Base-by-base conservation (phyloP, 352 stramenopile species). In the Phytophthora nicotianae region DNA sequence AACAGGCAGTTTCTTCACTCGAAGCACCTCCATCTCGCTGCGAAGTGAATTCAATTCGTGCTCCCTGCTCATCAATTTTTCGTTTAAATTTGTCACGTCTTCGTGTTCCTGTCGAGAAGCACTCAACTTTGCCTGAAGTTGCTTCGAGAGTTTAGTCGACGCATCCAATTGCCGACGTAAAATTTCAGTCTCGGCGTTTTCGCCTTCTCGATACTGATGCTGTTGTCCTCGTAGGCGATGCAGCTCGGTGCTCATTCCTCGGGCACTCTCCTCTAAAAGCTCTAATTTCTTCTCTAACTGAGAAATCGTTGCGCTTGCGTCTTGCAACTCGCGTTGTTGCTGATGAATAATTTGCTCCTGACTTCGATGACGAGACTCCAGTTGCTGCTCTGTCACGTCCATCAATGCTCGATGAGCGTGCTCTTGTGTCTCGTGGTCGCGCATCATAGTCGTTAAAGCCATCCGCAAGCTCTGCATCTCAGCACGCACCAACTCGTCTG, bases 181-280 rank as follows among this genome's bases (percentile, higher is more conserved):
- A 33, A 91, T 91, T 48, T 91, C 78, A 1, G 51, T 41, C 41
- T 91, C 80, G 5, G 83, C 83, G 13, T 45, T 69, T 33, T 87
- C 62, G 2, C 49, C 51, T n/a, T 75, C 51, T 6, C 59, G 38
- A 7, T 62, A 52, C 17, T 72, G 58, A 4, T 21, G 41, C 43
- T 76, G 59, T 23, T 58, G 23, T 1, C 35, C 32, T 20, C 59
- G 55, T 13, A 74, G 49, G 2, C 57, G 74, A 51, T 50, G 58
- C 16, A 70, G 7, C 20, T 82, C 68, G 9, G 27, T 41, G 19
- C 37, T 52, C 19, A 82, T 51, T 2, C 8, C 35, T 14, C 46
- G 46, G 37, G 37, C 16, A 27, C 55, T 76, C 7, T 76, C 72
- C 26, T 41, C 27, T 2, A 81, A 47, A 21, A 75, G 42, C 0